Base-by-base conservation (phyloP, 2,329 filamentous ascomycete genomes). In the Macrophomina pseudophaseolina region DNA sequence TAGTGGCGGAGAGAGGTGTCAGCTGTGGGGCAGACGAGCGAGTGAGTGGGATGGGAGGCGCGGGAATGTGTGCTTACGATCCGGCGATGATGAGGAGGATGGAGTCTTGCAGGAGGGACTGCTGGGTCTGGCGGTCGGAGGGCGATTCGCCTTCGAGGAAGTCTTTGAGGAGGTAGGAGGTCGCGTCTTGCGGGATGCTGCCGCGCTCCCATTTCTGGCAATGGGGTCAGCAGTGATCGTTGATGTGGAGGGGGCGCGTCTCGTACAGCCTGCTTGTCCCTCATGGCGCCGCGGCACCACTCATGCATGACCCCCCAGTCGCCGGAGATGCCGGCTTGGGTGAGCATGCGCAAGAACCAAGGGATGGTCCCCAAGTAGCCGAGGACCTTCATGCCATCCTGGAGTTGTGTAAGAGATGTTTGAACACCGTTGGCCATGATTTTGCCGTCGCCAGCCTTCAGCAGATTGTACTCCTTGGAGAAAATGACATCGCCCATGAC, bases 401-500 rank as follows among this genome's bases (percentile, higher is more conserved):
- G 79, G 2, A 82, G 69, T 9, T 48, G 23, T 7, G 14, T 9
- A 6, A 65, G 18, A 3, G 49, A 38, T 9, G 40, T 51, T 16
- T 56, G 38, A 5, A 46, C 38, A 5, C 3, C 68, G 72, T 51
- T 73, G 68, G 53, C 76, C 76, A 9, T 70, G 69, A 65, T 76
- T 71, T 35, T 75, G 16, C 63, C 70, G 40, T 62, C 53, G 1
- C 68, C 74, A 4, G 33, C 68, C 1, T 70, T 67, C 18, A 80
- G 70, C 75, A 81, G 80, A 32, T 74, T 72, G 70, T 82, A 80
- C 40, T 77, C 73, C 65, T 80, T 77, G 23, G 75, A 80, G 66
- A 81, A 80, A 7, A 74, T 76, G 12, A 83, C 70, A 65, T 84
- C 81, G 11, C 80, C 81, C 79, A 86, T 84, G 33, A 85, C 76